A percentile compares a stretch with the other conserved stretches of the same genome.
Conservation (phyloP, 768 basidiomycete species). For the Mycena olivaceomarginata region DNA sequence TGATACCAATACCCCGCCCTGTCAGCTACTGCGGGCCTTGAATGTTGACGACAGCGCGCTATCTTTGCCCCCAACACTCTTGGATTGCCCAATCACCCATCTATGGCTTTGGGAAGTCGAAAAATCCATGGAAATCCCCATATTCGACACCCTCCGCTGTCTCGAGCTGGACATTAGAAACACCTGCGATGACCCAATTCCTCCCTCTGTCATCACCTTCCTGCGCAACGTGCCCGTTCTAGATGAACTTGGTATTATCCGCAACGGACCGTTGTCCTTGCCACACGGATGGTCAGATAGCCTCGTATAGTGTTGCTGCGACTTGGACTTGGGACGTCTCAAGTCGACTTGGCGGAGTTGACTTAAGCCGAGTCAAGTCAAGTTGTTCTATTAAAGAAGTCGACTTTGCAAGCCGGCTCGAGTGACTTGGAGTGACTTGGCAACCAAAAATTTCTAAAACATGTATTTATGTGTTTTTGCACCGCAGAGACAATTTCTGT, state of each 20-base stretch:
- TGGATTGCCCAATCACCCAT: background rate
- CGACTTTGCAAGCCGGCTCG: too few relatives aligned
- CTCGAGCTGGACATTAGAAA: background rate
- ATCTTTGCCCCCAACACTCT: background rate
- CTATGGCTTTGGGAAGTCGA: background rate
- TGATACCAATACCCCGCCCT: background rate
- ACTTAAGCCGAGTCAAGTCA: too few relatives aligned
- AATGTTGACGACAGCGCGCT: background rate
- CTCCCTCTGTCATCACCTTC: background rate
- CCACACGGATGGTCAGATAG: background rate
- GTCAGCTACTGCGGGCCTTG: background rate
- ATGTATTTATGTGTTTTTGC: too few relatives aligned
- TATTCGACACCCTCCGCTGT: background rate
- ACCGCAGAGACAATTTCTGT: too few relatives aligned
- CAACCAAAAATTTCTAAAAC: too few relatives aligned
- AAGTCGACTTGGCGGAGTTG: too few relatives aligned
- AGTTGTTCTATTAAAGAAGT: too few relatives aligned
- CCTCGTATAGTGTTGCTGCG: too few relatives aligned
- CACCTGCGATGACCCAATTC: background rate
- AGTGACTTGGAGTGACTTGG: too few relatives aligned
- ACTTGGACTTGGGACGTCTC: too few relatives aligned
- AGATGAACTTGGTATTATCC: slow-evolving; percentile 10
- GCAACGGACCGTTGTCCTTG: background rate
- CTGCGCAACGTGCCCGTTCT: background rate
- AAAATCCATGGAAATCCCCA: background rate